These are phyloP conservation scores for Pilobolus umbonatus DNA, from an alignment of 192 early-diverging fungal genomes.

Conservation along the genomic window DNA sequence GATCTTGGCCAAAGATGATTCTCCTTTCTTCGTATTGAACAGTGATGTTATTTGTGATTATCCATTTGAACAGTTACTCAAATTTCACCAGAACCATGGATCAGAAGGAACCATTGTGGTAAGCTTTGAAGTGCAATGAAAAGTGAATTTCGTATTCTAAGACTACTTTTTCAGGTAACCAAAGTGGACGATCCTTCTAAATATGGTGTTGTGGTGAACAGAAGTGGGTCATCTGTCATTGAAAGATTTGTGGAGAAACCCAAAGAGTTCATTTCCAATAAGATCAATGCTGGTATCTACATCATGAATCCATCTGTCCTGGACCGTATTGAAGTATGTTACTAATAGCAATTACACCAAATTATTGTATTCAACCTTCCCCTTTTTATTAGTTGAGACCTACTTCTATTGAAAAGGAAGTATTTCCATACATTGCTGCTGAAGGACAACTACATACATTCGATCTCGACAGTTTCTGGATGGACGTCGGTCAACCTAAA, in stretches of 20 bases:
- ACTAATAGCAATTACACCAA: neutral
- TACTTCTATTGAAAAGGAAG: conserved; percentile 97
- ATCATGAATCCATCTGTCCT: conserved; percentile 93
- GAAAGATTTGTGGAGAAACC: conserved; percentile 99
- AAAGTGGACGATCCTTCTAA: conserved; percentile 98
- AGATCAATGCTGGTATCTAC: conserved; percentile 99
- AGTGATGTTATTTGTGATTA: conserved; percentile 99
- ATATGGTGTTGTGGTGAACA: conserved; percentile 95
- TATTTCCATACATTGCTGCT: conserved; percentile 89
- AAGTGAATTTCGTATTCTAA: neutral
- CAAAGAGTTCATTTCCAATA: conserved; percentile 88
- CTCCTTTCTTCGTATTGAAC: conserved; percentile 98
- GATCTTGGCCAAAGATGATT: conserved; percentile 85
- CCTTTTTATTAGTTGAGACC: conserved; percentile 65
- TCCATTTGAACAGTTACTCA: conserved; percentile 84
- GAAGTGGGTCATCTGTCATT: conserved; percentile 66
- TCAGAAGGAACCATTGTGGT: conserved; percentile 92
- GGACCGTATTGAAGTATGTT: conserved; percentile 85
- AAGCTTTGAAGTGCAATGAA: conserved; percentile 14
- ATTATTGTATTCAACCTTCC: neutral
- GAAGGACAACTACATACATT: conserved; percentile 89
- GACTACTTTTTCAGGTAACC: conserved; percentile 55
- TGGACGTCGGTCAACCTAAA: conserved; percentile 99
- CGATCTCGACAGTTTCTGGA: conserved; percentile 96
- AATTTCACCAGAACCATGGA: conserved; percentile 90